These are phyloP conservation scores for Cytospora mali DNA, from an alignment of 2,329 filamentous ascomycete genomes.

Conservation along the genomic window DNA sequence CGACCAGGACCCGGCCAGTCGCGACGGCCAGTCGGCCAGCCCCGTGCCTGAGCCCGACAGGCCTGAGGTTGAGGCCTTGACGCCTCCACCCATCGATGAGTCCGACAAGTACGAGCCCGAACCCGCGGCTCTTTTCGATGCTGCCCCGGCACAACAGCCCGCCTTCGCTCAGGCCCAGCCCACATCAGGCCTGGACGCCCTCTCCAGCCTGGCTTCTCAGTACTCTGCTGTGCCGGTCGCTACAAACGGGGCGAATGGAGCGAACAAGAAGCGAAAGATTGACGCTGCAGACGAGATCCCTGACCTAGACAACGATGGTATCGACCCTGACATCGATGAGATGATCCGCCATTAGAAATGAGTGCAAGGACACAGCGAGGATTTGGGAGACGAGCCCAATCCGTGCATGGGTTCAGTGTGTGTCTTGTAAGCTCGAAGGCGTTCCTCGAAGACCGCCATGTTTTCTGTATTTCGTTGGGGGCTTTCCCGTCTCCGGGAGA, in stretches of 20 bases:
- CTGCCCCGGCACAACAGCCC: slow-evolving; percentile 28
- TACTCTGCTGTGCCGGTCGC: slow-evolving; percentile 54
- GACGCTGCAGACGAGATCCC: slow-evolving; percentile 56
- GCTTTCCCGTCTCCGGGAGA: background rate
- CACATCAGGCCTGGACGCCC: slow-evolving; percentile 42
- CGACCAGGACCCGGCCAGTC: slow-evolving; percentile 52
- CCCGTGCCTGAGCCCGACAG: slow-evolving; percentile 65
- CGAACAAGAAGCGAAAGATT: slow-evolving; percentile 59
- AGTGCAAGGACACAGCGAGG: too few species aligned
- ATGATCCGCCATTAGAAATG: slow-evolving; percentile 45
- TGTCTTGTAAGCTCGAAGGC: background rate
- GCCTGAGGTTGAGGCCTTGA: slow-evolving; percentile 83
- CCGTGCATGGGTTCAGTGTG: background rate
- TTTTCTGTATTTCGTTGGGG: background rate
- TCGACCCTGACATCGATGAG: slow-evolving; percentile 59
- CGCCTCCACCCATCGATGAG: slow-evolving; percentile 68
- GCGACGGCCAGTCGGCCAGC: slow-evolving; percentile 49
- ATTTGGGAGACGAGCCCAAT: background rate
- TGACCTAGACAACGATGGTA: slow-evolving; percentile 56
- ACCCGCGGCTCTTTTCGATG: slow-evolving; percentile 27
- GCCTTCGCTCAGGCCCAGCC: slow-evolving; percentile 33
- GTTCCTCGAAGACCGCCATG: background rate
- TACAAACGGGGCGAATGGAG: slow-evolving; percentile 45
- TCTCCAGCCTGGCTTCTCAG: slow-evolving; percentile 45
- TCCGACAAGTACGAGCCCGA: slow-evolving; percentile 31